A percentile compares a stretch with the other conserved stretches of the same genome.
phyloP scores from a whole-genome alignment of 768 basidiomycete species.

The Trametes maxima region DNA sequence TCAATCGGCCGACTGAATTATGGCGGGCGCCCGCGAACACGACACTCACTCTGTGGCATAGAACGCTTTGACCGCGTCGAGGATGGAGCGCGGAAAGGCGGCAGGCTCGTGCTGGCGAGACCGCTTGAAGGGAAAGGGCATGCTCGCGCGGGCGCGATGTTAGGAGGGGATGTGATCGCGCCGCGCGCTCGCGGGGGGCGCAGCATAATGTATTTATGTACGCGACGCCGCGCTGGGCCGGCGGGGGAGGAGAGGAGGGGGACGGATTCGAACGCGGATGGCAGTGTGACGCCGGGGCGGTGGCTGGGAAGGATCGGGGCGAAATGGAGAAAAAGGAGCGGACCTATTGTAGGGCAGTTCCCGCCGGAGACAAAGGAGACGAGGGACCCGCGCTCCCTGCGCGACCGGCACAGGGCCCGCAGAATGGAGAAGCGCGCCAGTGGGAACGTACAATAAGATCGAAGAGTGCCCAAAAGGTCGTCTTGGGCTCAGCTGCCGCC shows the following conservation, averaged over 20 bases:
- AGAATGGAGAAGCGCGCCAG: slow-evolving; percentile 24
- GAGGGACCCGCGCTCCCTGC: slow-evolving; percentile 3
- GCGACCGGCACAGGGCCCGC: slow-evolving; percentile 24
- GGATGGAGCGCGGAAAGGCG: slow-evolving; percentile 51
- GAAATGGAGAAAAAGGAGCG: slow-evolving; percentile 23
- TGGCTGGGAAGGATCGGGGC: slow-evolving; percentile 16
- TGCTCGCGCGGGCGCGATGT: slow-evolving; percentile 26
- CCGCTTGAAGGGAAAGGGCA: slow-evolving; percentile 47
- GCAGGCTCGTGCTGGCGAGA: slow-evolving; percentile 49
- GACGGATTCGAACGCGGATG: slow-evolving; percentile 21
- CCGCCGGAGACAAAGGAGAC: slow-evolving; percentile 25
- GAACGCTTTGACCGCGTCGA: slow-evolving; percentile 35
- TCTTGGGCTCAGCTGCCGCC: slow-evolving; percentile 22
- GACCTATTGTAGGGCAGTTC: slow-evolving; percentile 18
- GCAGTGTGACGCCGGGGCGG: slow-evolving; percentile 20
- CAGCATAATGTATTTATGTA: slow-evolving; percentile 24
- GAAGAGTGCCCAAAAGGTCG: slow-evolving; percentile 18
- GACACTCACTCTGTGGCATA: slow-evolving; percentile 25
- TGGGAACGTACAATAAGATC: slow-evolving; percentile 17
- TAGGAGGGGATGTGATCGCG: slow-evolving; percentile 16
- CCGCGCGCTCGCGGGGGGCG: slow-evolving; percentile 18
- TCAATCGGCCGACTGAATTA: slow-evolving; percentile 11
- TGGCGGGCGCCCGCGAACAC: background rate
- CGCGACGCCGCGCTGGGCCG: slow-evolving; percentile 10
- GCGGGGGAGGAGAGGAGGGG: slow-evolving; percentile 16